Conservation (phyloP, 805 yeast genomes). For the Metschnikowia orientalis region DNA sequence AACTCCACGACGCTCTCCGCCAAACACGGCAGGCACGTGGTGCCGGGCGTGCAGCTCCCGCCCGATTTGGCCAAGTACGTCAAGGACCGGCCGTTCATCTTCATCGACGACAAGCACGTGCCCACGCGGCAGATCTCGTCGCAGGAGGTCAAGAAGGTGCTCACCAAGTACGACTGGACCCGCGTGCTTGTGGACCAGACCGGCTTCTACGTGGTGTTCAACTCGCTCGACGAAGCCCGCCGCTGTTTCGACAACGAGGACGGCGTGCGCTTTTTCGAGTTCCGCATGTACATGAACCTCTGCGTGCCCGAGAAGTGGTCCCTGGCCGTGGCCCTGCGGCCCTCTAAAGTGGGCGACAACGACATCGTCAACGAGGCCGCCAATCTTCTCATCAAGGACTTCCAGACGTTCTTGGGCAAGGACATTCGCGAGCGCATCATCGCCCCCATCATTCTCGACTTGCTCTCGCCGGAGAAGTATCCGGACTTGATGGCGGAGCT, state of each 20-base stretch:
- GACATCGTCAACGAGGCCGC: conserved; percentile 56
- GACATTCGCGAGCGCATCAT: conserved; percentile 72
- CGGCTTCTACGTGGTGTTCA: conserved; percentile 74
- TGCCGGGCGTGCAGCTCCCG: conserved; percentile 42
- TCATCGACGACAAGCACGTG: conserved; percentile 48
- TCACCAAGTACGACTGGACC: conserved; percentile 61
- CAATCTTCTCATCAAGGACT: conserved; percentile 54
- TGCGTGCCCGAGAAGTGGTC: conserved; percentile 44
- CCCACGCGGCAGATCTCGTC: conserved; percentile 46
- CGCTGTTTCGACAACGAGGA: conserved; percentile 58
- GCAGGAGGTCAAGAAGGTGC: conserved; percentile 54
- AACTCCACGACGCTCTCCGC: conserved; percentile 35
- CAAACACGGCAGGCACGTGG: conserved; percentile 27
- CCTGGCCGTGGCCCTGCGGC: conserved; percentile 15
- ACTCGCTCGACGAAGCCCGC: conserved; percentile 52
- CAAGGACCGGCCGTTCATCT: conserved; percentile 54
- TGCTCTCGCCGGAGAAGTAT: conserved; percentile 54
- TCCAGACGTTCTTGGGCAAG: conserved; percentile 56
- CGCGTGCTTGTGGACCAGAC: conserved; percentile 56
- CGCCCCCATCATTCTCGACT: conserved; percentile 62
- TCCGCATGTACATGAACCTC: conserved; percentile 54
- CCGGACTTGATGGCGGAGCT: conserved; percentile 43
- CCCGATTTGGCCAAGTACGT: conserved; percentile 45
- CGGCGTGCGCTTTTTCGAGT: conserved; percentile 47
- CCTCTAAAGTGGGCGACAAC: conserved; percentile 14